Conservation (phyloP, 202 grass and related monocot genomes). For the Zoysia matrella region DNA sequence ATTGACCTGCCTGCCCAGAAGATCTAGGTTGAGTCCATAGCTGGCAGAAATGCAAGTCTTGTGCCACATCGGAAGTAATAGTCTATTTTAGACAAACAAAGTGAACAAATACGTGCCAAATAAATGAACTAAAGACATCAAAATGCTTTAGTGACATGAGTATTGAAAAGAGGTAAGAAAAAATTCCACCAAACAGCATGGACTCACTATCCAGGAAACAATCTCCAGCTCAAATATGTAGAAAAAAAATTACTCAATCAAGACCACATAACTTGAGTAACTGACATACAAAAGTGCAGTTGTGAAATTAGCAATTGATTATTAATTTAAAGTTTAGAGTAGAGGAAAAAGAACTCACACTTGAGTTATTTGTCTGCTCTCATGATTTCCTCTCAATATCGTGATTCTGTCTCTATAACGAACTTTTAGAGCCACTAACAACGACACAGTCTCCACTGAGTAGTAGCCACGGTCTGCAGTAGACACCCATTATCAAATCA, state of each 20-base stretch:
- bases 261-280: constrained; percentile 18
- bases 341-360: too few relatives aligned
- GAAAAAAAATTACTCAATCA: constrained; percentile 5
- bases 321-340: constrained; percentile 24
- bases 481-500: constrained; percentile 41
- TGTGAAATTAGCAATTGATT: constrained; percentile 29
- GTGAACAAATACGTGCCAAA: constrained; percentile 9
- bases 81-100: constrained; percentile 9
- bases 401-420: too few relatives aligned
- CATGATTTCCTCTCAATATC: too few relatives aligned
- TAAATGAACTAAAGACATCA: constrained; percentile 8
- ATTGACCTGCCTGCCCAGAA: too few relatives aligned
- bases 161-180: not conserved
- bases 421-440: too few relatives aligned
- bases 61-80: not conserved
- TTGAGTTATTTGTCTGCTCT: too few relatives aligned
- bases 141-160: not conserved
- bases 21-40: not conserved
- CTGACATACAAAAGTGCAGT: constrained; percentile 14
- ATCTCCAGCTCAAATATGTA: constrained; percentile 14
- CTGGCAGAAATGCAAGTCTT: not conserved
- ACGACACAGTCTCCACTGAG: too few relatives aligned
- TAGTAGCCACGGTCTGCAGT: constrained; percentile 57
- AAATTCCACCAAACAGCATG: not conserved
- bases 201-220: not conserved